Evolutionary conservation across 1,284 basidiomycete species (phyloP), one percentile per base, ranked within the genome.

Genomic region (Spongispora temasekensis): DNA sequence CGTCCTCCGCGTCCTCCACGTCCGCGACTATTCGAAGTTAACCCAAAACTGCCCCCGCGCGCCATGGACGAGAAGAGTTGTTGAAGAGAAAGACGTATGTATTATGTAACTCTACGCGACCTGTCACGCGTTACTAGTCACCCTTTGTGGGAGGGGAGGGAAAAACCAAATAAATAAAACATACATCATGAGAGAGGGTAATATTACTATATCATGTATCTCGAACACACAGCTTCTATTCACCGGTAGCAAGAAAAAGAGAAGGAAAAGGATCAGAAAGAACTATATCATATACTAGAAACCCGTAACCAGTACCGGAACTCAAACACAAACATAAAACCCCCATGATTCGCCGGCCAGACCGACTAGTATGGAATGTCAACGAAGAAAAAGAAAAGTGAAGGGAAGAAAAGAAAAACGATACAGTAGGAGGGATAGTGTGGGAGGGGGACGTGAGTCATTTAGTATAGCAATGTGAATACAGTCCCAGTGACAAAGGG

Each of bases 1-100:
- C 83, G 82, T 27, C 79, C 75, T 37, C 76, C 77, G 15, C 81
- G 78, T 23, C 66, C 64, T 44, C 83, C 81, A 32, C 85, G 77
- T 51, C 78, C 76, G 65, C 77, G 72, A 42, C 69, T 59, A 56
- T 67, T 75, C 19, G 75, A 71, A 5, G 69, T 64, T 10, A 74
- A 61, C 21, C 75, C 76, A 50, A 75, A 77, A 19, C 61, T 67
- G 27, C 65, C 67, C 13, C 75, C 73, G 28, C 73, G 75, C 35
- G 75, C 74, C 75, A 76, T 78, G 58, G 42, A 19, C 35, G 42
- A 44, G 32, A 12, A 51, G 40, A 27, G 42, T 53, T 34, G 25
- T 62, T 28, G 19, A 34, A 1, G 51, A 4, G 12, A 60, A 35
- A 10, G 55, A 3, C 52, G 58, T 40, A 32, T 40, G 34, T 30